These are phyloP conservation scores for Cucumis melo DNA, from an alignment of 306 rosid genomes.

Conservation along the genomic window DNA sequence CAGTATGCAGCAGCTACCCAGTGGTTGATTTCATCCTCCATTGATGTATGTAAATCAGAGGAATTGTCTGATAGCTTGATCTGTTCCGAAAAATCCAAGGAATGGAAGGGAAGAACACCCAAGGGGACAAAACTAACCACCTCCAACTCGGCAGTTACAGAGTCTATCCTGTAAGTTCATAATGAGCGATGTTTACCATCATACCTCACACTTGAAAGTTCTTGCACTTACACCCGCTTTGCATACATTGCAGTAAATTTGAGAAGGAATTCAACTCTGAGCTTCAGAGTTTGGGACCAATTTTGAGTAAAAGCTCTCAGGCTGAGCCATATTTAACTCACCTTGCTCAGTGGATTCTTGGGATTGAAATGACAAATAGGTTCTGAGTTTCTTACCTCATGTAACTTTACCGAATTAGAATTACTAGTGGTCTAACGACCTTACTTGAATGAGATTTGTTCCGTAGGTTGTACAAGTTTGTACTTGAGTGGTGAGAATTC, in stretches of 20 bases:
- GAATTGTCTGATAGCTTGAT: constrained; percentile 29
- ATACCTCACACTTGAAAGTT: background rate
- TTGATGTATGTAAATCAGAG: constrained; percentile 31
- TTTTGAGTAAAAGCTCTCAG: constrained; percentile 62
- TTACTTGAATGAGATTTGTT: too few species aligned
- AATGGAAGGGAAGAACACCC: constrained; percentile 30
- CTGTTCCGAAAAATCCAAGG: constrained; percentile 26
- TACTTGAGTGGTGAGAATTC: background rate
- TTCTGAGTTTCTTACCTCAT: constrained; percentile 9
- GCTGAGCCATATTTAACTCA: constrained; percentile 78
- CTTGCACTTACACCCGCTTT: constrained; percentile 1
- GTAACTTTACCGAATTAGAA: background rate
- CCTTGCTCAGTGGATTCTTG: constrained; percentile 76
- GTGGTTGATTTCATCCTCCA: constrained; percentile 76
- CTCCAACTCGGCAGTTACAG: constrained; percentile 37
- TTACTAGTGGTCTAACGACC: too few species aligned
- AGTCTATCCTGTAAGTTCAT: constrained; percentile 66
- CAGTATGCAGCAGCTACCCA: constrained; percentile 90
- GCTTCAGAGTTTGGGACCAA: constrained; percentile 75
- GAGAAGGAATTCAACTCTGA: constrained; percentile 78
- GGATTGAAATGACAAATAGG: constrained; percentile 42
- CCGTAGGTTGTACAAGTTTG: too few species aligned
- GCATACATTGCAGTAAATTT: constrained; percentile 44
- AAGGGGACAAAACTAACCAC: constrained; percentile 48
- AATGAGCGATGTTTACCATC: background rate